Conservation (phyloP, 352 stramenopile genomes). For the Phytophthora sp. region DNA sequence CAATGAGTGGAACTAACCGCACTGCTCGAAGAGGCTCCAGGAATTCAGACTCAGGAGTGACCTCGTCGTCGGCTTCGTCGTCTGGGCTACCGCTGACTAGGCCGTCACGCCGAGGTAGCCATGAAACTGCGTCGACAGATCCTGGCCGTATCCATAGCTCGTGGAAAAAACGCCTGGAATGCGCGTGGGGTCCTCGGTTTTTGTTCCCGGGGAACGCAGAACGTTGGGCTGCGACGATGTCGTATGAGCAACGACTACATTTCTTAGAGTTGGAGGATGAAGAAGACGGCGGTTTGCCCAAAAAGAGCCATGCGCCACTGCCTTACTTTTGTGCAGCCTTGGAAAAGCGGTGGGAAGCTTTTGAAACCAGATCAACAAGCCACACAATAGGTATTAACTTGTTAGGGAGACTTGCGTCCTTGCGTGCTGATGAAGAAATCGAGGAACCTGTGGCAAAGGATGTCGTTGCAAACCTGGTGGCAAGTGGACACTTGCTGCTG, state of each 20-base stretch:
- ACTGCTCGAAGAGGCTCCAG: conserved; percentile 22
- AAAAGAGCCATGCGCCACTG: conserved; percentile 41
- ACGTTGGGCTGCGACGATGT: conserved; percentile 26
- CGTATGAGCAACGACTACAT: conserved; percentile 11
- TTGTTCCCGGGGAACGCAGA: conserved; percentile 42
- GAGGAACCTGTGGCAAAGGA: conserved; percentile 60
- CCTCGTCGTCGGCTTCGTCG: conserved; percentile 25
- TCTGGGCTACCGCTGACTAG: conserved; percentile 19
- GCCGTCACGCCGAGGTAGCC: conserved; percentile 19
- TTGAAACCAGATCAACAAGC: conserved; percentile 61
- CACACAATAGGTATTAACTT: conserved; percentile 59
- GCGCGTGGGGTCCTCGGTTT: conserved; percentile 64
- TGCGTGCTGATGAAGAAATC: conserved; percentile 48
- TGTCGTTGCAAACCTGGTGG: conserved; percentile 58
- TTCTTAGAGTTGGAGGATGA: conserved; percentile 34
- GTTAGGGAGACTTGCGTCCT: conserved; percentile 49
- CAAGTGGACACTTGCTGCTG: conserved; percentile 64
- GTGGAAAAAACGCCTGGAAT: conserved; percentile 65
- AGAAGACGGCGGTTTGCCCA: conserved; percentile 13
- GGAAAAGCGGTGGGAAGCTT: conserved; percentile 54
- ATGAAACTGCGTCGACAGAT: conserved; percentile 29
- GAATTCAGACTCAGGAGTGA: conserved; percentile 13
- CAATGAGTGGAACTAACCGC: conserved; percentile 9
- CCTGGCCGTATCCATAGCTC: conserved; percentile 41
- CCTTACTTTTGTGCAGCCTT: conserved; percentile 53